phyloP scores from a whole-genome alignment of 2,329 filamentous ascomycete genomes.

The Xylaria polymorpha region DNA sequence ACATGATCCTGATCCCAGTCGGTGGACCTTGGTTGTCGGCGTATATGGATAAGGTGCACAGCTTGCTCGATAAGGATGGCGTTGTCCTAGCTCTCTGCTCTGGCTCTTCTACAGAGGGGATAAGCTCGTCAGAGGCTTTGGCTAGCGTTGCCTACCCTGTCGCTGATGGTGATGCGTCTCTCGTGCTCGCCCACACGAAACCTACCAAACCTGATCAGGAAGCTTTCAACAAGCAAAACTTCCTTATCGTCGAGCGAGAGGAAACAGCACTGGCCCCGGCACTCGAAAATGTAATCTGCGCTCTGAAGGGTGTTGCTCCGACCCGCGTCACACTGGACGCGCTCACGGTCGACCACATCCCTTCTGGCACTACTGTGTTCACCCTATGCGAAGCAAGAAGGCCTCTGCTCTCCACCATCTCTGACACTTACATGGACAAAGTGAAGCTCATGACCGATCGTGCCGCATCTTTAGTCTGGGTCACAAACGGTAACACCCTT shows the following conservation, averaged over 20 bases:
- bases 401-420: slow-evolving; percentile 24
- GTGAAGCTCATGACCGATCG: slow-evolving; percentile 37
- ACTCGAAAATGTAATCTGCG: slow-evolving; percentile 8
- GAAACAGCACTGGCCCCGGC: slow-evolving; percentile 7
- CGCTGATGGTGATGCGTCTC: too few relatives aligned
- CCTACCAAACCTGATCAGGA: too few relatives aligned
- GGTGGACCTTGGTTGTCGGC: too few relatives aligned
- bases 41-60: too few relatives aligned
- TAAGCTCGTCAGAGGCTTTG: too few relatives aligned
- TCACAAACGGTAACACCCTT: slow-evolving; percentile 27
- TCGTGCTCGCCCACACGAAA: too few relatives aligned
- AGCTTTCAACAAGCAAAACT: slow-evolving; percentile 10
- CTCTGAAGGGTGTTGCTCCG: too few relatives aligned
- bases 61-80: too few relatives aligned
- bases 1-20: background rate
- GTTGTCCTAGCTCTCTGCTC: too few relatives aligned
- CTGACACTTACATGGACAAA: slow-evolving; percentile 28
- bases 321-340: slow-evolving; percentile 11
- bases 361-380: slow-evolving; percentile 18
- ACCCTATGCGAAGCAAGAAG: slow-evolving; percentile 30
- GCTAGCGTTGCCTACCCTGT: too few relatives aligned
- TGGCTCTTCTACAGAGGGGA: too few relatives aligned
- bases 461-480: slow-evolving; percentile 33
- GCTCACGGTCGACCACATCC: slow-evolving; percentile 22
- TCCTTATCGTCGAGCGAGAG: slow-evolving; percentile 32